These are phyloP conservation scores for Solanum appendiculatum DNA, from an alignment of 257 asterid genomes.

Conservation along the genomic window DNA sequence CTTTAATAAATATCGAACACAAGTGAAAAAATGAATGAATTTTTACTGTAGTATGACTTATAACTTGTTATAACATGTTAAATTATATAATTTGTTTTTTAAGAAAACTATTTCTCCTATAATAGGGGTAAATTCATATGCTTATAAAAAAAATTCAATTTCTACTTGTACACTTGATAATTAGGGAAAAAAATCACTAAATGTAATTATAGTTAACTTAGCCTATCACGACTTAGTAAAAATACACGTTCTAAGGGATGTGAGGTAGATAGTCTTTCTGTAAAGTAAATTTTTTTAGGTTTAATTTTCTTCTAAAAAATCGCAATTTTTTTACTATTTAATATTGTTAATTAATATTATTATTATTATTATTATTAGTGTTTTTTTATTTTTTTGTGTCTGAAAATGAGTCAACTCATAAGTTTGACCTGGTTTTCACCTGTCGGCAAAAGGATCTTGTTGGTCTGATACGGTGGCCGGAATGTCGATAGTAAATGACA, in stretches of 20 bases:
- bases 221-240: not conserved
- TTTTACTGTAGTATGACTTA: too few species aligned
- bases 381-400: not conserved
- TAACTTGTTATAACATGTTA: not conserved
- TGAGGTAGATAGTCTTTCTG: not conserved
- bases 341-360: not conserved
- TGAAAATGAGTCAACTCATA: constrained; percentile 13
- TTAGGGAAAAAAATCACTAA: not conserved
- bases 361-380: not conserved
- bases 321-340: not conserved
- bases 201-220: not conserved
- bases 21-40: too few species aligned
- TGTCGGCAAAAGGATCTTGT: constrained; percentile 49
- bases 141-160: not conserved
- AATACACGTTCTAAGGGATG: not conserved
- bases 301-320: not conserved
- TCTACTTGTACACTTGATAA: not conserved
- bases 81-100: not conserved
- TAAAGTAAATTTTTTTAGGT: not conserved
- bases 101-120: not conserved
- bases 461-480: constrained; percentile 51
- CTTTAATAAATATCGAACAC: not conserved
- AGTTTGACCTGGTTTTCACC: constrained; percentile 30
- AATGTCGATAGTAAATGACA: constrained; percentile 30
- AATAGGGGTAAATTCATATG: not conserved